Conservation (phyloP, 495 filamentous ascomycete species). For the Aspergillus mulundensis region DNA sequence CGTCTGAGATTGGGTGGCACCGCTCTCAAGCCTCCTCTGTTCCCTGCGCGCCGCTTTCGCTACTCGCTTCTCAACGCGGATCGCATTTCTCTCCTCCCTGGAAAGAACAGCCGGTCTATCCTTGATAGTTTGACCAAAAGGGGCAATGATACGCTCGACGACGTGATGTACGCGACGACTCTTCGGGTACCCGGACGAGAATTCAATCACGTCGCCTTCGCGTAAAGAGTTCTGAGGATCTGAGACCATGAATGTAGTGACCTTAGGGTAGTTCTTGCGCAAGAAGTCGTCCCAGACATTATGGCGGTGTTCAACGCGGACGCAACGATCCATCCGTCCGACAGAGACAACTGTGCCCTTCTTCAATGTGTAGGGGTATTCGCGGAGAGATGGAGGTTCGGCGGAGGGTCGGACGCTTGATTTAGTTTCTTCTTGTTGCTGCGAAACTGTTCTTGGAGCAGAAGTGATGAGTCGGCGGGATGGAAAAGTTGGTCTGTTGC, state of each 20-base stretch:
- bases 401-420: slow-evolving; percentile 1
- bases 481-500: slow-evolving; percentile 17
- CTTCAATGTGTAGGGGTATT: slow-evolving; percentile 37
- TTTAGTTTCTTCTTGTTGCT: slow-evolving; percentile 11
- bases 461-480: slow-evolving; percentile 19
- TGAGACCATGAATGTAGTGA: slow-evolving; percentile 56
- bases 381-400: slow-evolving; percentile 30
- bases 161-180: slow-evolving; percentile 69
- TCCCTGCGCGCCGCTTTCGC: slow-evolving; percentile 49
- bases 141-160: slow-evolving; percentile 71
- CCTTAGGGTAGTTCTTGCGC: slow-evolving; percentile 40
- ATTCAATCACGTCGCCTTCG: slow-evolving; percentile 75
- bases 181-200: slow-evolving; percentile 61
- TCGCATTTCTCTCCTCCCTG: slow-evolving; percentile 54
- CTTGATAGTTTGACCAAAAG: slow-evolving; percentile 59
- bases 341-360: slow-evolving; percentile 44
- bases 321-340: slow-evolving; percentile 44
- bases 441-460: slow-evolving; percentile 11
- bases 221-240: slow-evolving; percentile 72
- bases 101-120: slow-evolving; percentile 61
- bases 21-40: slow-evolving; percentile 24
- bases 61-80: slow-evolving; percentile 42
- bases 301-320: slow-evolving; percentile 36
- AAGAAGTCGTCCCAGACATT: slow-evolving; percentile 36
- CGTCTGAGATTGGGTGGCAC: not conserved